Evolutionary conservation across 371 early-diverging fungal species (phyloP), one percentile per base, ranked within the genome.

Genomic region (Caulochytrium protostelioides): DNA sequence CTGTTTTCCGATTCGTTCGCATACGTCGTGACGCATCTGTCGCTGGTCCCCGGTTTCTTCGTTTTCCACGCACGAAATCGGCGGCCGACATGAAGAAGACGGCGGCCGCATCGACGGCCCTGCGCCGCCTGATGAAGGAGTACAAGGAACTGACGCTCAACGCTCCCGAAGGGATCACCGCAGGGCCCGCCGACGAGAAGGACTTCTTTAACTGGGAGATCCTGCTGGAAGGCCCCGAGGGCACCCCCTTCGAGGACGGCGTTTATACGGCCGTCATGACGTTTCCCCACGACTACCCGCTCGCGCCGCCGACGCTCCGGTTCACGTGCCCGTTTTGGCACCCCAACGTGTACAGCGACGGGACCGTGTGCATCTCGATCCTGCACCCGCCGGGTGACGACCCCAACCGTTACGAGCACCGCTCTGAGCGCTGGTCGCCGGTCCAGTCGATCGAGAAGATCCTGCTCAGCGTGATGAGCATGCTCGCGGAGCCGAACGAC

Each of bases 341-440:
- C 34, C 52, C 53, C 17, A 52, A 58, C 65, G 86, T 95, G 25
- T 98, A 97, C 54, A 52, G 72, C 10, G 85, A 97, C 60, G 99
- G 99, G 29, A 79, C 76, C 6, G 97, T 99, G 4, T 98, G 99
- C 60, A 95, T 98, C 35, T 86, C 87, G 6, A 99, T 98, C 46
- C 65, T 99, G 22, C 99, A 99, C 58, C 75, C 91, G 8, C 97
- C 97, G 3, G 97, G 97, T n/a, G 89, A 90, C 47, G 92, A 91
- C 48, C 91, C 91, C 2, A 80, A 84, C 56, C 76, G 77, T 68
- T 71, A 68, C 44, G 72, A 68, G 37, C 49, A 44, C 23, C 54
- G 65, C 12, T 57, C 58, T 21, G 70, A 67, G 39, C 55, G 66
- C 21, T 76, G 74, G 74, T 76, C 76, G 29, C 92, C 92, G 10